Base-by-base conservation (phyloP, 441 rosid species). In the Euphorbia celastroides region DNA sequence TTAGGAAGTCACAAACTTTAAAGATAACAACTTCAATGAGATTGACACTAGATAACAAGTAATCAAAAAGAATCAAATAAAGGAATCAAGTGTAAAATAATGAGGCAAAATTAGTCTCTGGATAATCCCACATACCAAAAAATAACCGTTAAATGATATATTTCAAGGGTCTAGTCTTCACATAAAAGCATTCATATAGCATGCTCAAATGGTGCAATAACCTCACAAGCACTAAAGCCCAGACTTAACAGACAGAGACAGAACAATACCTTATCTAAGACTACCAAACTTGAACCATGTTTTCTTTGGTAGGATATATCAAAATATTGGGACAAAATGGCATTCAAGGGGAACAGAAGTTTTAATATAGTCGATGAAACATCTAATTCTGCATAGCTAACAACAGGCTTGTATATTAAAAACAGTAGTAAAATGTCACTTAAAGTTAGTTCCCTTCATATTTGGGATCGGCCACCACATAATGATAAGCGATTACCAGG, bases 381-480 rank as follows among this genome's bases (percentile, higher is more conserved):
- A 42, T 57, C 42, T 51, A 16, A 13, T n/a, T 67, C 44, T 25
- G 20, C 44, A 30, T n/a, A 20, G 46, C 30, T 66, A 42, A 30
- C 26, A 66, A 6, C 42, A 5, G 14, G 20, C 48, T 31, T 28
- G 14, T 26, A 54, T 55, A 66, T 0, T 3, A n/a, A 8, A 25
- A 41, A 26, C 54, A 17, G 41, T 16, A 57, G 31, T 12, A 41
- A 38, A 44, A 56, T 12, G 27, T 9, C 12, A 48, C 50, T 0
- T 20, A 19, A 23, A 44, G 66, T 81, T 66, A 75, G 57, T 70
- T 80, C 59, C 86, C 86, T 82, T 82, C 97, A 52, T 75, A 87
- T 64, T 91, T 91, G 7, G 91, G 96, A 70, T 88, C 96, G 67
- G 96, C 92, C 78, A 86, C 74, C 73, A 94, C 96, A 28, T 72